Evolutionary conservation across 768 basidiomycete species (phyloP), one percentile per base, ranked within the genome.

Genomic region (Mrakia gelida): DNA sequence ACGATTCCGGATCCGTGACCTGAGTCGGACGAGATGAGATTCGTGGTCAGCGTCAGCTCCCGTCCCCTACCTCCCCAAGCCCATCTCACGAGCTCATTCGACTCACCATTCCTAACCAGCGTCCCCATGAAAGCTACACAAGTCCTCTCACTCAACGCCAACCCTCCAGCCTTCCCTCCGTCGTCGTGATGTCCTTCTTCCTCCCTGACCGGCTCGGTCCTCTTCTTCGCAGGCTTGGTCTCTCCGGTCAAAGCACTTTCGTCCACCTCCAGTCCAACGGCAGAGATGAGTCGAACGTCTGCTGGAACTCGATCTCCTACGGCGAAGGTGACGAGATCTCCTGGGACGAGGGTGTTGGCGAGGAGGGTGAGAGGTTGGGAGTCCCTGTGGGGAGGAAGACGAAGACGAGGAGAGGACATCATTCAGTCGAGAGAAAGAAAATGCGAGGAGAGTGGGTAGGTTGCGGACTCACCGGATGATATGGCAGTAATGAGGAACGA

Each of bases 81-180:
- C 11, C 45, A 73, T 56, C n/a, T 76, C n/a, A 68, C 45, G 34
- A 45, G n/a, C 56, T 65, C 59, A 52, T 1, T 9, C 1, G 43
- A 80, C 85, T 81, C 76, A 91, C 94, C 95, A 83, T 91, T 95
- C 79, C 94, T 87, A 8, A 98, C 94, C 65, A 98, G 85, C 2
- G 95, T 98, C 10, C 95, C 95, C 96, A 98, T 97, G 82, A 94
- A 95, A 9, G 90, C 96, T 56, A 97, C 90, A 82, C 93, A 95
- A 9, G 87, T 88, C 80, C 95, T 86, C 80, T 98, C 95, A 3
- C 93, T 92, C 34, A 98, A 87, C 26, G 92, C 84, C 49, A 76
- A 43, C 26, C 67, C 67, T 32, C 65, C 75, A 26, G 32, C 34
- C n/a, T 78, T 61, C 23, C 34, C 76, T 23, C n/a, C 68, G 16